Evolutionary conservation across 1,284 basidiomycete genomes (phyloP), one percentile per base, ranked within the genome.

Genomic region (Phylloboletellus chloephorus): DNA sequence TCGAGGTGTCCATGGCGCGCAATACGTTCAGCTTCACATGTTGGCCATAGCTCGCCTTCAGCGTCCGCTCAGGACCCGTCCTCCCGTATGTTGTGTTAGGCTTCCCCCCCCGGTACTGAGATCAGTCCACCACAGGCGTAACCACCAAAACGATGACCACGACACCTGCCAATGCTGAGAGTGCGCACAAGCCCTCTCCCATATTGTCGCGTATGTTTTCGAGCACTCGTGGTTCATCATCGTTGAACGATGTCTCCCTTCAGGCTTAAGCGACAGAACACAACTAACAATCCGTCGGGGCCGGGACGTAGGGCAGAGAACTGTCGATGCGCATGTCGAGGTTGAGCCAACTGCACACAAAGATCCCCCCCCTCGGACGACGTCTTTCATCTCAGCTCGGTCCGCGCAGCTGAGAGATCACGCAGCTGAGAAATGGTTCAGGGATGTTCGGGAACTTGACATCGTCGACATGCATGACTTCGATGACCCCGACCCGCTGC

Each of bases 351-450:
- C 30, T 24, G 32, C 8, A 29, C 16, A 26, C 34, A 21, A n/a
- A 22, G 38, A 37, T 23, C 30, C 30, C 21, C 31, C 15, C 6
- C 39, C 22, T 33, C 48, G 29, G 4, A 20, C 40, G 3, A 57
- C 53, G 9, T 56, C 54, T 13, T 57, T 56, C 28, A 3, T 60
- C 36, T 54, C 54, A 16, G 10, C 41, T 21, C 52, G 43, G 23
- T 58, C 57, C 25, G 57, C 55, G 26, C 50, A 49, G 22, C 37
- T 38, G 28, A 56, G 53, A 25, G 53, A 56, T 31, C 29, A 53
- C 16, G 55, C 53, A 15, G 36, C 57, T 6, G 43, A 51, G 21
- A 56, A 56, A 41, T 56, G 53, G 53, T 58, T 56, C 32, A 42
- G 41, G 22, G 37, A 41, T 24, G 34, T 54, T 25, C 56, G 39